phyloP scores from a whole-genome alignment of 768 basidiomycete genomes.

The Auricularia cornea region DNA sequence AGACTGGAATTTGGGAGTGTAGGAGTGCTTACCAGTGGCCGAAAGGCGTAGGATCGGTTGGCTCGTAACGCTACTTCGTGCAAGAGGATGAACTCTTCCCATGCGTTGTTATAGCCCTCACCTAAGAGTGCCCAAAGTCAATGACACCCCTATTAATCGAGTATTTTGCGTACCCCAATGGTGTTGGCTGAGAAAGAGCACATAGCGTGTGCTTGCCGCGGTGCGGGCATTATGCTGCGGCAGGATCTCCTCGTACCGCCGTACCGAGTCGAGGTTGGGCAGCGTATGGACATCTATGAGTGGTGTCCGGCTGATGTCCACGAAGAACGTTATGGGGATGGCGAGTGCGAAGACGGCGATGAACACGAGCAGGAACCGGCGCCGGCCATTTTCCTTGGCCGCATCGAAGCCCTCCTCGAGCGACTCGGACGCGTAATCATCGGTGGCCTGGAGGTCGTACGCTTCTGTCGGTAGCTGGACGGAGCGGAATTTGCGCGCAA shows the following conservation, averaged over 20 bases:
- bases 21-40: conserved; percentile 5
- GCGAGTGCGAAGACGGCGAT: not conserved
- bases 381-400: not conserved
- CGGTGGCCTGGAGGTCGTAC: too few relatives aligned
- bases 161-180: not conserved
- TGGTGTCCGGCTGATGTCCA: not conserved
- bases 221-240: not conserved
- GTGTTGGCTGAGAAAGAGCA: not conserved
- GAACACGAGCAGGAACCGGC: not conserved
- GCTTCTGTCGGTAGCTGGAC: too few relatives aligned
- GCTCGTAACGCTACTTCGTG: conserved; percentile 40
- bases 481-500: too few relatives aligned
- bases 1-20: not conserved
- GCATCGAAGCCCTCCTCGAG: too few relatives aligned
- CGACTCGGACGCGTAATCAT: too few relatives aligned
- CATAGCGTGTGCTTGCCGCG: not conserved
- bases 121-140: conserved; percentile 10
- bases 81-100: conserved; percentile 51
- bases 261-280: not conserved
- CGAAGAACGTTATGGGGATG: not conserved
- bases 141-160: not conserved
- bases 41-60: conserved; percentile 37
- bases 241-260: not conserved
- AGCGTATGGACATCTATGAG: not conserved
- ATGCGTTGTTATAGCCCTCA: conserved; percentile 53